phyloP scores from a whole-genome alignment of 1,139 yeast species.

The Ashbya aceris region DNA sequence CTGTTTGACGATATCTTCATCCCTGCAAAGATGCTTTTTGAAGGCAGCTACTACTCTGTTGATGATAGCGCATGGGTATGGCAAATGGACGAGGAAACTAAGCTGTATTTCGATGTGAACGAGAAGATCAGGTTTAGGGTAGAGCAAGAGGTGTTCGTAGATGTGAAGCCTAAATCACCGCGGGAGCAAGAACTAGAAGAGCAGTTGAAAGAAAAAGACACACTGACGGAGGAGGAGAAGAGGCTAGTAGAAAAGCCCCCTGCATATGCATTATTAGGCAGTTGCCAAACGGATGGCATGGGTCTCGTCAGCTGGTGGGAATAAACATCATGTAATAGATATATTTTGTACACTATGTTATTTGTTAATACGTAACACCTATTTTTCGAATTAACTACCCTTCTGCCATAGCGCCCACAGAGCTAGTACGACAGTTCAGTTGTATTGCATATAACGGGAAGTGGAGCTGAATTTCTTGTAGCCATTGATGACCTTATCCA shows the following conservation, averaged over 20 bases:
- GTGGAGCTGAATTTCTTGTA: slow-evolving; percentile 96
- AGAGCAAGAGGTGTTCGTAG: slow-evolving; percentile 79
- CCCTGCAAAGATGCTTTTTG: slow-evolving; percentile 74
- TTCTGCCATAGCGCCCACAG: too few relatives aligned
- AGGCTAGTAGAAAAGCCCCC: slow-evolving; percentile 40
- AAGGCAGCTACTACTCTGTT: slow-evolving; percentile 57
- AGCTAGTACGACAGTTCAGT: slow-evolving; percentile 31
- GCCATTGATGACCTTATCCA: slow-evolving; percentile 96
- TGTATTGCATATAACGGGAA: slow-evolving; percentile 96
- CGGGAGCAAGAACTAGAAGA: slow-evolving; percentile 39
- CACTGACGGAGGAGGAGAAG: slow-evolving; percentile 22
- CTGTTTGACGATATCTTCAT: slow-evolving; percentile 89
- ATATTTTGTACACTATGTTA: background rate
- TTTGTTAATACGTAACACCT: too few relatives aligned
- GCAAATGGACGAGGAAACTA: slow-evolving; percentile 66
- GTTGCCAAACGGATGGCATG: slow-evolving; percentile 94
- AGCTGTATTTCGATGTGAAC: slow-evolving; percentile 75
- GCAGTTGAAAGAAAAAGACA: slow-evolving; percentile 22
- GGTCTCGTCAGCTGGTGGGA: slow-evolving; percentile 98
- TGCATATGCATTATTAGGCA: slow-evolving; percentile 77
- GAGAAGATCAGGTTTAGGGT: slow-evolving; percentile 86
- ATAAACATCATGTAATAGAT: slow-evolving; percentile 20
- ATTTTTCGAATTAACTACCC: too few relatives aligned
- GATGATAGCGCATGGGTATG: slow-evolving; percentile 95
- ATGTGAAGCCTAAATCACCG: slow-evolving; percentile 69